Evolutionary conservation across 2,329 filamentous ascomycete genomes (phyloP), one percentile per base, ranked within the genome.

Genomic region (Trichoderma atrobrunneum): DNA sequence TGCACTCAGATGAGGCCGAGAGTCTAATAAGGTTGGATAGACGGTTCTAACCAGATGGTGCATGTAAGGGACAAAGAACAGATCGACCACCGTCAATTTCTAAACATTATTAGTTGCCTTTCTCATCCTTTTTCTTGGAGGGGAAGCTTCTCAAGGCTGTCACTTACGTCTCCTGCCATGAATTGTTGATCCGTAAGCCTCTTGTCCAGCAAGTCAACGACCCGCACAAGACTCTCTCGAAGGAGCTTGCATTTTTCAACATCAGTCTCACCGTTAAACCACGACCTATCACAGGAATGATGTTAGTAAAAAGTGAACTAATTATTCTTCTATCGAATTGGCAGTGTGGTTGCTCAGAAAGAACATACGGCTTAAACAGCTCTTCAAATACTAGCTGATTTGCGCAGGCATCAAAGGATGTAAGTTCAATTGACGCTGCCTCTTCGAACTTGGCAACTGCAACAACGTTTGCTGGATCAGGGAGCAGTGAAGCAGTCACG

Each of bases 111-210:
- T 7, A 18, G 7, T 21, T 21, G n/a, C 8, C 12, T 54, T 57
- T 43, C n/a, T 2, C 6, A 32, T n/a, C 16, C 2, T 14, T 59
- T 21, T 5, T n/a, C 16, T 10, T 3, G 12, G 11, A 14, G n/a
- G n/a, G 7, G 14, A n/a, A 5, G 7, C 3, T 24, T 21, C 28
- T 65, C 8, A 30, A 7, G 16, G 24, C n/a, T 59, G 51, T 4
- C 12, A 59, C 64, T 67, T 39, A 67, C 64, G 39, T 67, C 64
- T 16, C 64, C 64, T 21, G 64, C 51, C 64, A 67, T 67, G 32
- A 57, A 67, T 1, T 21, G 21, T 30, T 30, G 64, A 24, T n/a
- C 11, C 10, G 10, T n/a, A 59, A 67, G 64, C 11, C 64, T 67
- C 18, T 59, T 67, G 3, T 67, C 51, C 7, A 67, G 10, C 18